Evolutionary conservation across 805 yeast species (phyloP).

Genomic region (Zygosaccharomyces siamensis): DNA sequence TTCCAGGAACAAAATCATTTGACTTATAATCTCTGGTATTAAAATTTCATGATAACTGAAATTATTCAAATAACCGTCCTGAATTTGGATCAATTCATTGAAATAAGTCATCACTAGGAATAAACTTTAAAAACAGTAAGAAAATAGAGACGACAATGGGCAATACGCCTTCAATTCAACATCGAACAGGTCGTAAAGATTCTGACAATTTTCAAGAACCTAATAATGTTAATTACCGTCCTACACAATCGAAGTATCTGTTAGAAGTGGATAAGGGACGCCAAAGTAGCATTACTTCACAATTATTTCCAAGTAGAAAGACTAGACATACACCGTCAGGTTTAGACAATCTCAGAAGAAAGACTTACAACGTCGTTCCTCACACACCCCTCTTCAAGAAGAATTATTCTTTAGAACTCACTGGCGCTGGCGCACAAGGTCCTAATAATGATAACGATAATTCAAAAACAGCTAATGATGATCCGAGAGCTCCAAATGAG

Average conservation of each 20-base stretch:
- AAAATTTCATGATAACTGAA: background rate
- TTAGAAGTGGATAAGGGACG: constrained; percentile 10
- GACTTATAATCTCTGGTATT: background rate
- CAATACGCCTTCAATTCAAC: constrained; percentile 13
- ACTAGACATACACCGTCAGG: constrained; percentile 13
- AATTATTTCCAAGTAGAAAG: constrained; percentile 20
- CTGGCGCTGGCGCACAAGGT: constrained; percentile 11
- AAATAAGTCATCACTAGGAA: background rate
- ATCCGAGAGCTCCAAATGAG: background rate
- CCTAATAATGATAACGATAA: background rate
- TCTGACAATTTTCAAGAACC: background rate
- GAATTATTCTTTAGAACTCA: constrained; percentile 3
- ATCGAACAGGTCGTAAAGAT: background rate
- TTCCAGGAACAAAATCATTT: background rate
- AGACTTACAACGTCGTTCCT: background rate
- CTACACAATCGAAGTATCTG: background rate
- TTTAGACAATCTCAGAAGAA: constrained; percentile 1
- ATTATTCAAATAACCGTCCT: background rate
- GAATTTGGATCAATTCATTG: background rate
- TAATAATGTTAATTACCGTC: background rate
- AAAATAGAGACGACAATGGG: constrained; percentile 7
- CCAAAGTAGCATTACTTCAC: constrained; percentile 20
- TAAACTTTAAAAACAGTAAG: background rate
- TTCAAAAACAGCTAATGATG: background rate
- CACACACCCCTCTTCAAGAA: constrained; percentile 3